Evolutionary conservation across 192 early-diverging fungal genomes (phyloP), one percentile per base, ranked within the genome.

Genomic region (Diversispora eburnea): DNA sequence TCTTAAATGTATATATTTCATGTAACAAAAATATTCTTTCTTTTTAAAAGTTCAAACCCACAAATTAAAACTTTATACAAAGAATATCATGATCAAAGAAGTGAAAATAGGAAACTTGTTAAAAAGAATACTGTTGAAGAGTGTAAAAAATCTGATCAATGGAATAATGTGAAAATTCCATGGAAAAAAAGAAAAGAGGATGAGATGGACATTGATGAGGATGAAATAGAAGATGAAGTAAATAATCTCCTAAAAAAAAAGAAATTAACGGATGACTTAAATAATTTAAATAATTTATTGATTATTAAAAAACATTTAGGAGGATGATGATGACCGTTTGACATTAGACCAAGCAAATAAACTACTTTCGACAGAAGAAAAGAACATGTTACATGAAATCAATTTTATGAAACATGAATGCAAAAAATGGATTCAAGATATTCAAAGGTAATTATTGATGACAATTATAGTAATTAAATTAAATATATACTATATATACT

Each of bases 131-230:
- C 51, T 33, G n/a, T 39, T 52, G 66, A 67, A 20, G 66, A 67
- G 12, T 67, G 66, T 67, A 52, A 54, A 52, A 67, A 48, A 22
- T 12, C n/a, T 62, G 60, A 62, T n/a, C 22, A 62, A 62, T 62
- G 22, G 41, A 39, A 17, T 12, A 67, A 67, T 22, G 3, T 22
- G 45, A 33, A 33, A 33, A 33, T 33, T 33, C 25, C 25, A 33
- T 2, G 25, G 25, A 33, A 33, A 33, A 33, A 33, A 33, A 33
- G 2, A 33, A 17, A 66, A 22, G n/a, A 67, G 7, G 47, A 51
- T 51, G 19, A 47, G 9, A 65, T 65, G 63, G 66, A 49, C 7
- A 3, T 67, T 52, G 66, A 67, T 41, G 43, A 49, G 12, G 41
- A 43, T 1, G 63, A 15, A 10, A 20, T 20, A 33, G 33, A 33